Evolutionary conservation across 2,329 filamentous ascomycete genomes (phyloP).

Genomic region (Arthrinium puccinioides): DNA sequence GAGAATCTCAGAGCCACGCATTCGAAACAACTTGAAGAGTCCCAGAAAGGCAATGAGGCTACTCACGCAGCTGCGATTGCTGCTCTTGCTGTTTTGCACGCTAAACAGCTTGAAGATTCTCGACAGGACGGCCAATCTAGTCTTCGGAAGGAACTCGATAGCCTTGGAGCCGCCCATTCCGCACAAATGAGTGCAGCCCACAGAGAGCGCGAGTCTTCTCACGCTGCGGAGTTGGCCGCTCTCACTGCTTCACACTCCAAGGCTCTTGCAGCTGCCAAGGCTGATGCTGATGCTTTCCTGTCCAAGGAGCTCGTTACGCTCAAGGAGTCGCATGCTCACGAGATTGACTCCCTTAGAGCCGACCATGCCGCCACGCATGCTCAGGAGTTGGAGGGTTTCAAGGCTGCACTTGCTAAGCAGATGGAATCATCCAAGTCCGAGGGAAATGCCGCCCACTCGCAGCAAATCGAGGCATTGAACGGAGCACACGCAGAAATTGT

Average conservation of each 20-base stretch:
- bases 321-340: constrained; percentile 18
- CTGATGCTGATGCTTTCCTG: constrained; percentile 5
- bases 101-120: constrained; percentile 2
- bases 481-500: constrained; percentile 21
- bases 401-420: constrained; percentile 22
- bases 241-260: constrained; percentile 1
- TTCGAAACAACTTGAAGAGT: constrained; percentile 17
- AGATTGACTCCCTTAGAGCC: constrained; percentile 18
- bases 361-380: constrained; percentile 21
- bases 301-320: constrained; percentile 19
- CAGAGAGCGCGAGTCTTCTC: neutral
- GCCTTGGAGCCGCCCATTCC: too few relatives aligned
- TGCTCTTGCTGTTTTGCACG: constrained; percentile 7
- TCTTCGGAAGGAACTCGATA: too few relatives aligned
- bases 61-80: constrained; percentile 12
- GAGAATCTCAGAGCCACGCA: constrained; percentile 17
- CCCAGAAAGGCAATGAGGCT: constrained; percentile 17
- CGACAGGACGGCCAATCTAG: constrained; percentile 18
- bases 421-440: constrained; percentile 21
- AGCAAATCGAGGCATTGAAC: constrained; percentile 10
- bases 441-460: constrained; percentile 8
- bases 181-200: too few relatives aligned
- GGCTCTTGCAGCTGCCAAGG: neutral
- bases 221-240: neutral
- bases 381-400: constrained; percentile 21